Evolutionary conservation across 306 rosid species (phyloP), one percentile per base, ranked within the genome.

Genomic region (Cucumis hystrix): DNA sequence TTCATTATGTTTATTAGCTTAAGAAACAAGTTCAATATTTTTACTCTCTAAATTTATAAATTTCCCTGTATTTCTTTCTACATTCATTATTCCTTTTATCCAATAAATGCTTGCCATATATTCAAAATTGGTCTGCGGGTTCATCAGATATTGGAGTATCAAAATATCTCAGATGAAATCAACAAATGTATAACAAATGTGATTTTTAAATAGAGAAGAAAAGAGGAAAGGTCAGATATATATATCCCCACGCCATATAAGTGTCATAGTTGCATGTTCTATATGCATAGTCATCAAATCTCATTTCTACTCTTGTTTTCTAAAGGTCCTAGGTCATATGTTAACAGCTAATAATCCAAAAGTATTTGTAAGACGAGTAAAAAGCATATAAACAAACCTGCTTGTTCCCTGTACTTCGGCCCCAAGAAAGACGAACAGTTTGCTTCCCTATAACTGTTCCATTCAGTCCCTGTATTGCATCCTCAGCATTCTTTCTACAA

Each of bases 351-450:
- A 41, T 20, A 23, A 43, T 40, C 55, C 14, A 43, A 68, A 68
- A 41, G 4, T 13, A 71, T 49, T 3, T 23, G 25, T 7, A 47
- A 47, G 43, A 69, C 10, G 33, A 49, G 39, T 25, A 71, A 71
- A 59, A 81, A 18, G 67, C 28, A 78, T 9, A 33, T n/a, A 33
- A 28, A 15, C 84, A n/a, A 40, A 95, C 99, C 89, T 95, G 98
- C 87, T 91, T 95, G 85, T 89, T 87, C 61, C 92, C 97, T 39
- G 97, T 96, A 67, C 92, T 95, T 82, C 99, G 97, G 63, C 99
- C 99, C 99, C 99, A 95, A 47, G 98, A 92, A 79, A 95, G 99
- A 56, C 99, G 97, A 81, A 95, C 96, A 17, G 96, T 89, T 85
- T 95, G 99, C 87, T 92, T 95, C 74, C 99, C 99, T 62, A 95